Conservation (phyloP, 2,329 filamentous ascomycete genomes). For the Phaeosphaeriaceae sp. region DNA sequence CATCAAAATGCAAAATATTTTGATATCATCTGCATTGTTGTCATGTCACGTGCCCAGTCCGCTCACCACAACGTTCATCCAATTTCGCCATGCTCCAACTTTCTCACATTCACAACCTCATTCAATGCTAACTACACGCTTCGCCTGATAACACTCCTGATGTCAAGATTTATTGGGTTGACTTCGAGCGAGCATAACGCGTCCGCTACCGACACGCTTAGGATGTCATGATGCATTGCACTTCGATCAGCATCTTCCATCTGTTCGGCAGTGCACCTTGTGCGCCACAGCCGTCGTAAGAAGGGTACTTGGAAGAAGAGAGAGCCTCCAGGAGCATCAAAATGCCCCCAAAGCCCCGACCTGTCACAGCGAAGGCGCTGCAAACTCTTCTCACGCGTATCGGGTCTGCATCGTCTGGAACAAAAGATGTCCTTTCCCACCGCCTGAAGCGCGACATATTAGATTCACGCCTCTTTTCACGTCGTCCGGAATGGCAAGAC, state of each 20-base stretch:
- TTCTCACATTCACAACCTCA: background rate
- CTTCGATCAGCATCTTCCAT: background rate
- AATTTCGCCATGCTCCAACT: background rate
- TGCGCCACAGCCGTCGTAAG: background rate
- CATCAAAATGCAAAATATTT: background rate
- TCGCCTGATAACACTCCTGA: background rate
- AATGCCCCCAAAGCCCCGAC: slow-evolving; percentile 21
- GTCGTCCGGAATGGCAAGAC: slow-evolving; percentile 1
- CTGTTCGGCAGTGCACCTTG: background rate
- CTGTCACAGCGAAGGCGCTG: slow-evolving; percentile 59
- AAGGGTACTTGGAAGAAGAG: background rate
- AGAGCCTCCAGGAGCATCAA: background rate
- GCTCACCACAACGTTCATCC: background rate
- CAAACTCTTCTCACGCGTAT: slow-evolving; percentile 67
- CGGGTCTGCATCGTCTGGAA: slow-evolving; percentile 66
- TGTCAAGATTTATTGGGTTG: too few species aligned
- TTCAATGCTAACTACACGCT: background rate
- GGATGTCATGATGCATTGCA: background rate
- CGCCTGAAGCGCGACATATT: slow-evolving; percentile 56
- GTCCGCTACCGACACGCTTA: background rate
- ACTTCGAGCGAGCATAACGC: too few species aligned
- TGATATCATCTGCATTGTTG: background rate
- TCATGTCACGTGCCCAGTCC: background rate
- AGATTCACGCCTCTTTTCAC: slow-evolving; percentile 6
- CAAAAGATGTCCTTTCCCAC: slow-evolving; percentile 62